These are phyloP conservation scores for Ligustrum vulgare DNA, from an alignment of 257 asterid species.

Conservation along the genomic window DNA sequence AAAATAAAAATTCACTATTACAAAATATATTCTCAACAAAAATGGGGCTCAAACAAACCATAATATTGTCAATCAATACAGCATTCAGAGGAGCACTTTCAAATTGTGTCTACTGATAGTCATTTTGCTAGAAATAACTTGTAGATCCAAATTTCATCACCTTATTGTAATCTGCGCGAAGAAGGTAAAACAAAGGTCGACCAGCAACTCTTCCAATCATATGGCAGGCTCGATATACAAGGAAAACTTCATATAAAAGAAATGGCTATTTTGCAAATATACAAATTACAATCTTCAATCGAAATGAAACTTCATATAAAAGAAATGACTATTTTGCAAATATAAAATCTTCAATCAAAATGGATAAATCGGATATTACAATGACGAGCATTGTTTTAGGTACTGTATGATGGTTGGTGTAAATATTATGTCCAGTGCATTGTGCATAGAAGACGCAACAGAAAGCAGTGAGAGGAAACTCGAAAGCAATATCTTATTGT, in stretches of 20 bases:
- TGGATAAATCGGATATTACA: conserved; percentile 6
- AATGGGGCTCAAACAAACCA: background rate
- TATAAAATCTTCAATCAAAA: background rate
- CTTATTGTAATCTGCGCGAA: conserved; percentile 11
- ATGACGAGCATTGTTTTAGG: conserved; percentile 5
- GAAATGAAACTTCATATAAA: conserved; percentile 1
- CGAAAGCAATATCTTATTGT: conserved; percentile 3
- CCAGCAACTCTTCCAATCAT: conserved; percentile 12
- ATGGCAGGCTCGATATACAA: background rate
- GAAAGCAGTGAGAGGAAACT: background rate
- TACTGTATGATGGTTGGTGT: conserved; percentile 1
- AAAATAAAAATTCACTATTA: too few relatives aligned
- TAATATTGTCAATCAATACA: conserved; percentile 8
- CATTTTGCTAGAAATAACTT: conserved; percentile 1
- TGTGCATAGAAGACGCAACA: background rate
- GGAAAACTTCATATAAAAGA: background rate
- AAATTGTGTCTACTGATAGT: background rate
- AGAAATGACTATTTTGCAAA: conserved; percentile 7
- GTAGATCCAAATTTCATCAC: background rate
- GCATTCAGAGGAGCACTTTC: background rate
- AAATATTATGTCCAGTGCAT: background rate
- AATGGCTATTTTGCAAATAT: conserved; percentile 9
- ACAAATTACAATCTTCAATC: background rate
- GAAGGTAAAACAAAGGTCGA: background rate
- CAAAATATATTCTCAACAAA: too few relatives aligned